phyloP scores from a whole-genome alignment of 441 rosid species.

The Adansonia grandidieri region DNA sequence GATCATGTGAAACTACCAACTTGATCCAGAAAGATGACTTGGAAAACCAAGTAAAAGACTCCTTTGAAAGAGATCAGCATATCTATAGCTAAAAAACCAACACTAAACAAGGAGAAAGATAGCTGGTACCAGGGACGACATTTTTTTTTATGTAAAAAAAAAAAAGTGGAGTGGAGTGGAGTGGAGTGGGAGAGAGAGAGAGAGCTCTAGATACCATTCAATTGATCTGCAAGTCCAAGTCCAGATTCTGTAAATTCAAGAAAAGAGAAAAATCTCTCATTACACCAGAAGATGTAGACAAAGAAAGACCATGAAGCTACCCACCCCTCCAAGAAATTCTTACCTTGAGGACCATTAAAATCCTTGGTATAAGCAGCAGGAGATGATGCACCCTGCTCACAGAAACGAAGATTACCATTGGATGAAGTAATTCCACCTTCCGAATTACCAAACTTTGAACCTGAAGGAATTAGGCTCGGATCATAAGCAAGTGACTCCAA shows the following conservation, averaged over 20 bases:
- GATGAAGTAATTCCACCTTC: slow-evolving; percentile 37
- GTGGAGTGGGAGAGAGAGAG: not conserved
- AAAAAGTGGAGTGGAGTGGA: too few relatives aligned
- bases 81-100: not conserved
- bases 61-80: not conserved
- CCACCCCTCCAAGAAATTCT: slow-evolving; percentile 30
- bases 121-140: not conserved
- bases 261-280: slow-evolving; percentile 4
- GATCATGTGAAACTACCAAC: not conserved
- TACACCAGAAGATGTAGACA: not conserved
- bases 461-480: slow-evolving; percentile 66
- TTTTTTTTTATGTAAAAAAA: not conserved
- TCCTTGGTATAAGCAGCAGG: slow-evolving; percentile 38
- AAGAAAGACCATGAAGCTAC: not conserved
- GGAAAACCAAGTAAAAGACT: not conserved
- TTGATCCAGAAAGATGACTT: not conserved
- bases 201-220: slow-evolving; percentile 46
- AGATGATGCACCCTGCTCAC: slow-evolving; percentile 45
- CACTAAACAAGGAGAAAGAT: not conserved
- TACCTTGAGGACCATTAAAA: slow-evolving; percentile 47
- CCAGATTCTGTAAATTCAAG: slow-evolving; percentile 53
- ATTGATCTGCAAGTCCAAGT: slow-evolving; percentile 40
- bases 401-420: slow-evolving; percentile 27
- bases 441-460: slow-evolving; percentile 34
- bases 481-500: slow-evolving; percentile 72